Base-by-base conservation (phyloP, 495 filamentous ascomycete genomes). In the Entonaema liquescens region DNA sequence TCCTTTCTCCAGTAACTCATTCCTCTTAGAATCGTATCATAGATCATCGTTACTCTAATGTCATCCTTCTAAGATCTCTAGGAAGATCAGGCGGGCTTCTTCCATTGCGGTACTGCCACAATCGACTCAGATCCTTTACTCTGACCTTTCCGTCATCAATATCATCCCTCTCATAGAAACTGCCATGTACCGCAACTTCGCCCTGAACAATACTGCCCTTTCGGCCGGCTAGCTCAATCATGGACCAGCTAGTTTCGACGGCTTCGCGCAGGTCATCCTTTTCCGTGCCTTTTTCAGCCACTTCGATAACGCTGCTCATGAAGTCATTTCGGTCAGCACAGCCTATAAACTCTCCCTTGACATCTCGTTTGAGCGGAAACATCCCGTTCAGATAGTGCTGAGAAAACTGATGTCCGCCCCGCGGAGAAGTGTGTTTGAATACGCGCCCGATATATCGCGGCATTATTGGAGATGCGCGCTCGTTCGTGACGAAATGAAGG, bases 361-460 rank as follows among this genome's bases (percentile, higher is more conserved):
- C 55, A 19, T 82, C 72, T 0, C 74, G 72, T 8, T 73, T 71
- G 2, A 89, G 76, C 0, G 87, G 86, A 68, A 97, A 97, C 90
- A 96, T 95, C n/a, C 77, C 80, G 59, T 91, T 88, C 0, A 96
- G 80, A 55, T 95, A 97, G 73, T 97, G 93, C 81, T 93, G 90
- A 59, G 87, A 89, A 62, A 97, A 83, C 66, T 91, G 82, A 75
- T 97, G 93, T 0, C 93, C 93, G 4, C 83, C 81, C 1, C 84
- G 79, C 15, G 76, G 74, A 0, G 85, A 88, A 3, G 81, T 80
- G 1, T 89, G 85, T n/a, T 87, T 83, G 64, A 96, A 96, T 0
- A 97, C 83, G 13, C 87, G 86, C 1, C 93, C 93, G 74, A 92
- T 87, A 78, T 90, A 97, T 21, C 91, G 84, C 55, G 88, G 85